Evolutionary conservation across 1,139 yeast species (phyloP).

Genomic region (Magnusiomyces paraingens): DNA sequence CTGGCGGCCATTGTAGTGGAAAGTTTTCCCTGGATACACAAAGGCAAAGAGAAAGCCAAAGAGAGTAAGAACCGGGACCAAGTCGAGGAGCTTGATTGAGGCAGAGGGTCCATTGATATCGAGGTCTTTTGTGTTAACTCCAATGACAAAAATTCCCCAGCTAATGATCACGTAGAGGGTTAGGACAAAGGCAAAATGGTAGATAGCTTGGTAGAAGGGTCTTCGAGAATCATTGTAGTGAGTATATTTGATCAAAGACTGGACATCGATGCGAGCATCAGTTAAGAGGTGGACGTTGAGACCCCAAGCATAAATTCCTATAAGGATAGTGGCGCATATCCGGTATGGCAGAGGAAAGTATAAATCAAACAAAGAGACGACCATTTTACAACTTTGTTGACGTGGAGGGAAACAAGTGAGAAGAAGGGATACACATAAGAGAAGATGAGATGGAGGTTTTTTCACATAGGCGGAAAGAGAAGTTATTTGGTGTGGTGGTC

Average conservation of each 20-base stretch:
- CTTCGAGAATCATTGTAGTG: conserved; percentile 9
- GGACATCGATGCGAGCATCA: conserved; percentile 37
- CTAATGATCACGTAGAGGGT: conserved; percentile 13
- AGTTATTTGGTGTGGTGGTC: too few relatives aligned
- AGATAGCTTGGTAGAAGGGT: conserved; percentile 23
- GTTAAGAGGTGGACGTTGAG: conserved; percentile 37
- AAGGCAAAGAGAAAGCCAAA: conserved; percentile 26
- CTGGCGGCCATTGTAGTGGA: conserved; percentile 26
- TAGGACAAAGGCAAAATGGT: conserved; percentile 25
- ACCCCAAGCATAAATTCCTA: conserved; percentile 49
- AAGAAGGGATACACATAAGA: not conserved
- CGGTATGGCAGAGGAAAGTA: conserved; percentile 46
- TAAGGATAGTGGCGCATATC: conserved; percentile 38
- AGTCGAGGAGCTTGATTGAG: conserved; percentile 17
- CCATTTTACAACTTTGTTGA: not conserved
- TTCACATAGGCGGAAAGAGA: not conserved
- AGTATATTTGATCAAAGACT: conserved; percentile 34
- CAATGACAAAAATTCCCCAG: conserved; percentile 11
- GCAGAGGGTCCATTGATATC: not conserved
- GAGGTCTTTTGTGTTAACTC: not conserved
- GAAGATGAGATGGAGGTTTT: not conserved
- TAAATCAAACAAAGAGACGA: conserved; percentile 31
- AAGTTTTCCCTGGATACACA: conserved; percentile 25
- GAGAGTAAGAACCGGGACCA: conserved; percentile 36
- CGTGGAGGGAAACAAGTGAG: not conserved